Percentiles rank a stretch among this genome's conserved stretches.
These are phyloP conservation scores for Entomortierella parvispora DNA, from an alignment of 192 early-diverging fungal genomes.

Conservation along the genomic window DNA sequence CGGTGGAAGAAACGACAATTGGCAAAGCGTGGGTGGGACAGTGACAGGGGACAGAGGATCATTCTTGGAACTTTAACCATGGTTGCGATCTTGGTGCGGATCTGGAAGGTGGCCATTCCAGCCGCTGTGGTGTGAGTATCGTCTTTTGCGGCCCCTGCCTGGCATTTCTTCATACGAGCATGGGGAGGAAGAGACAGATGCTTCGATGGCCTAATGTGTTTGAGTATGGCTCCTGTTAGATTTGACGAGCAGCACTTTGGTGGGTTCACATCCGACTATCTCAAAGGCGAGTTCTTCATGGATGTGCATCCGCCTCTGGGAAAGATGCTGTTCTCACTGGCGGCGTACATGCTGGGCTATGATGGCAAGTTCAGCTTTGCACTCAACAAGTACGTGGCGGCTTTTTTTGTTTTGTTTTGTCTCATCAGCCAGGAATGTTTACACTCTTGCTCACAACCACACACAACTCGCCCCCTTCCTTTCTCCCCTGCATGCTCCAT, in stretches of 20 bases:
- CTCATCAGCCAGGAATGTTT: not conserved
- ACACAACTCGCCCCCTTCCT: not conserved
- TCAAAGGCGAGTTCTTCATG: constrained; percentile 87
- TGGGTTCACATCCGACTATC: constrained; percentile 87
- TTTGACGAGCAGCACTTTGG: constrained; percentile 99
- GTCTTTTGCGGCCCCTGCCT: not conserved
- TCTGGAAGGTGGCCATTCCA: constrained; percentile 55
- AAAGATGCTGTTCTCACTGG: constrained; percentile 84
- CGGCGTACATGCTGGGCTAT: constrained; percentile 83
- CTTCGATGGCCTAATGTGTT: not conserved
- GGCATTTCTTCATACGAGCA: not conserved
- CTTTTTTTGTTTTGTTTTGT: no score
- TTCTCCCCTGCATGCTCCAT: no score
- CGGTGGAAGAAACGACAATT: constrained; percentile 17
- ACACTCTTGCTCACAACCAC: not conserved
- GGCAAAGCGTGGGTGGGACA: constrained; percentile 10
- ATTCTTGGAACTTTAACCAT: not conserved
- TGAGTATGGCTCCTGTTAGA: constrained; percentile 36
- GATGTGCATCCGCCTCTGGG: constrained; percentile 96
- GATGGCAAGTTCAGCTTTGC: constrained; percentile 93
- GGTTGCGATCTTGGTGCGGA: constrained; percentile 41
- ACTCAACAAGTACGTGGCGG: constrained; percentile 79
- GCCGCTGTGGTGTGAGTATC: constrained; percentile 53
- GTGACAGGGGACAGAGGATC: not conserved
- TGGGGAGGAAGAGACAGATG: not conserved